Evolutionary conservation across 306 rosid species (phyloP), one percentile per base, ranked within the genome.

Genomic region (Quercus aquifolioides): DNA sequence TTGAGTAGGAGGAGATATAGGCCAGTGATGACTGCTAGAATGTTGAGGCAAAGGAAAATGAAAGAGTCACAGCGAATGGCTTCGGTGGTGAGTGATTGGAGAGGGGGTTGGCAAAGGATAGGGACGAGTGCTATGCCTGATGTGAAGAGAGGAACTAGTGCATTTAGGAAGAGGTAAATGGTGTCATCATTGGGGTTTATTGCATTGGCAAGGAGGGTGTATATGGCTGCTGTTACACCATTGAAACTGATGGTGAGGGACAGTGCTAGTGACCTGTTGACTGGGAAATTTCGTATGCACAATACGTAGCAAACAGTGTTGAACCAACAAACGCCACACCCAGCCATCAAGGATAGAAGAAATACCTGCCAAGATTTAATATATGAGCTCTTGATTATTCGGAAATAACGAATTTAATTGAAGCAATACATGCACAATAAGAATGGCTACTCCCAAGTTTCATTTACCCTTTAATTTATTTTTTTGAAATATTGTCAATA

Each of bases 261-360:
- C 84, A 94, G 10, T 21, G 97, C 97, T 46, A 90, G 89, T 5
- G 98, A 67, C 21, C 91, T 85, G 85, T 86, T 89, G 18, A 85
- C 23, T 2, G 86, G 80, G 69, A 92, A 94, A 63, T 92, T 82
- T 73, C 54, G 74, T 49, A 90, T 90, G 68, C 98, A 92, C 20
- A 92, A 54, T 43, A 92, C 92, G 54, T 86, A 92, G 89, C 94
- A 92, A 65, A 94, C 84, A 0, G 98, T 94, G 89, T 94, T 94
- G 91, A 94, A 94, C 94, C 97, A 92, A 73, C 93, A 87, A 68
- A 92, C 86, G 88, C 98, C 87, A 55, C 94, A 90, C 13, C 98
- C 98, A 19, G 91, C 97, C 74, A 89, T 64, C 77, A 92, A 88
- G 85, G 93, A 86, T n/a, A 90, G 87, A 41, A 92, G 74, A 76